A percentile compares a stretch with the other conserved stretches of the same genome.
Conservation (phyloP, 306 rosid species). For the barrel medic (Medicago truncatula) region MtrunA17r5.0-ANR NC_053044.1:58835501-58836000, state of each 20-base stretch:
- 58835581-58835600: constrained; percentile 56
- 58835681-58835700: constrained; percentile 43
- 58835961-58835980: too few relatives aligned
- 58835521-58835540: constrained; percentile 48
- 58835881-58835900: too few relatives aligned
- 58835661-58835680: constrained; percentile 65
- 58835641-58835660: constrained; percentile 65
- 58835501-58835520: constrained; percentile 52
- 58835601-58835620: constrained; percentile 52
- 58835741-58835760: constrained; percentile 68
- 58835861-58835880: too few relatives aligned
- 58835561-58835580: constrained; percentile 69
- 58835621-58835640: constrained; percentile 62
- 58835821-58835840: constrained; percentile 74
- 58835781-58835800: constrained; percentile 64
- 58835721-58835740: constrained; percentile 54
- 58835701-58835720: constrained; percentile 35
- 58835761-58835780: constrained; percentile 62
- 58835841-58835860: too few relatives aligned
- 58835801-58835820: constrained; percentile 72
- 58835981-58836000: too few relatives aligned
- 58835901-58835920: too few relatives aligned
- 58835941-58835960: too few relatives aligned
- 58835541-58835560: constrained; percentile 62
- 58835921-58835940: too few relatives aligned